Conservation (phyloP, 352 stramenopile species). For the Blastocystis sp. region DNA sequence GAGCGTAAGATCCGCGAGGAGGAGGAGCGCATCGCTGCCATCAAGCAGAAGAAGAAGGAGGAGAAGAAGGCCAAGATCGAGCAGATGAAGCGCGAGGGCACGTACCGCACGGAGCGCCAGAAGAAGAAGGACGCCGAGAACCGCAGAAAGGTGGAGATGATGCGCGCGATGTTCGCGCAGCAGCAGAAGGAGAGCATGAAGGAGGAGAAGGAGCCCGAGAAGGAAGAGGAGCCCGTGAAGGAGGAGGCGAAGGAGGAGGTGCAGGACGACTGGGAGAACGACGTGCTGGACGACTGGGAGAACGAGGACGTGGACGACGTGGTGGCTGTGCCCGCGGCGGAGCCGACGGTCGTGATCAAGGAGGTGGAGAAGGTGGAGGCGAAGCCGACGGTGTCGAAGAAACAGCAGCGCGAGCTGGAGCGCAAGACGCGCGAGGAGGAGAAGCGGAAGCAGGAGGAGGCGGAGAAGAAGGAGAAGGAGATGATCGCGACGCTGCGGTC, state of each 20-base stretch:
- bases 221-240: slow-evolving; percentile 73
- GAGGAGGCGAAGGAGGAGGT: slow-evolving; percentile 69
- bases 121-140: slow-evolving; percentile 46
- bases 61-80: slow-evolving; percentile 40
- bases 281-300: slow-evolving; percentile 73
- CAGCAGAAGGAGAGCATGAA: slow-evolving; percentile 73
- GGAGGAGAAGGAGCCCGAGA: slow-evolving; percentile 72
- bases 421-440: slow-evolving; percentile 17
- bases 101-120: slow-evolving; percentile 22
- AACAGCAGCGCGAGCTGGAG: slow-evolving; percentile 52
- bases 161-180: slow-evolving; percentile 17
- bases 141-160: slow-evolving; percentile 36
- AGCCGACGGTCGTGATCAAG: neutral
- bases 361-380: slow-evolving; percentile 28
- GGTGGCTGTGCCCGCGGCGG: neutral
- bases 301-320: slow-evolving; percentile 71
- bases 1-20: slow-evolving; percentile 29
- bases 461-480: slow-evolving; percentile 76
- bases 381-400: neutral
- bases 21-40: slow-evolving; percentile 23
- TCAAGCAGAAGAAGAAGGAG: slow-evolving; percentile 44
- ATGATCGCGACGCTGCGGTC: slow-evolving; percentile 88
- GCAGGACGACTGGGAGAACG: slow-evolving; percentile 77
- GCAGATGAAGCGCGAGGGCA: slow-evolving; percentile 13
- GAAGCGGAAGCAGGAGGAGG: slow-evolving; percentile 73